phyloP scores from a whole-genome alignment of 2,329 filamentous ascomycete genomes.

The Calonectria pseudoreteaudii region DNA sequence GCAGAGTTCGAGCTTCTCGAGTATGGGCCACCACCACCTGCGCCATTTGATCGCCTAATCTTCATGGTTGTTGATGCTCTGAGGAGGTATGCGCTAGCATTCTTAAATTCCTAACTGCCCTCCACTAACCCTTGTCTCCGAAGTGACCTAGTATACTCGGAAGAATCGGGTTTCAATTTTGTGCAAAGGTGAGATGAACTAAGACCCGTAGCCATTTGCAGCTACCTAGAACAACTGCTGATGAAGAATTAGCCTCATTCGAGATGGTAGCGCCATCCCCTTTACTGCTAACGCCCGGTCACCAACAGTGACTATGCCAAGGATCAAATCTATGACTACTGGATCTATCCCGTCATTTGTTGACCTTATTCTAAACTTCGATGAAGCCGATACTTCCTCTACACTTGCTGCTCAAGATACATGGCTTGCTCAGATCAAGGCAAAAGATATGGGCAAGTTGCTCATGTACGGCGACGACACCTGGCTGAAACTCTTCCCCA shows the following conservation, averaged over 20 bases:
- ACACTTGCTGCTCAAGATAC: constrained; percentile 91
- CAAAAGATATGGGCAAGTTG: constrained; percentile 77
- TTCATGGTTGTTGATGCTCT: constrained; percentile 99
- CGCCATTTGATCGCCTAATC: constrained; percentile 88
- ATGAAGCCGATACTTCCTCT: constrained; percentile 92
- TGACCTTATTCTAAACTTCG: constrained; percentile 95
- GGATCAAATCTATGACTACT: constrained; percentile 96
- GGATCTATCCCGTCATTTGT: constrained; percentile 98
- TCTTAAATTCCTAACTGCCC: neutral
- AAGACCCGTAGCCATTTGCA: neutral
- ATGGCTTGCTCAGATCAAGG: constrained; percentile 94
- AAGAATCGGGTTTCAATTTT: constrained; percentile 84
- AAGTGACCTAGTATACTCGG: constrained; percentile 93
- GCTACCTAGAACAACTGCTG: constrained; percentile 16
- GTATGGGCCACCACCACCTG: constrained; percentile 67
- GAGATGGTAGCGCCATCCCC: constrained; percentile 84
- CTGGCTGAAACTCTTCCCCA: constrained; percentile 96
- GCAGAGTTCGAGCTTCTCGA: constrained; percentile 73
- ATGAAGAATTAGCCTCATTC: constrained; percentile 75
- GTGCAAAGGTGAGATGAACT: constrained; percentile 79
- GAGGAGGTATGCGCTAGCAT: constrained; percentile 72
- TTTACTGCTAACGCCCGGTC: constrained; percentile 97
- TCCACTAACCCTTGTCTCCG: constrained; percentile 10
- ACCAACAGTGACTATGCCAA: constrained; percentile 97
- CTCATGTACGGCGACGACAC: constrained; percentile 98